Conservation (phyloP, 495 filamentous ascomycete genomes). For the Hyphodiscus hymeniophilus region DNA sequence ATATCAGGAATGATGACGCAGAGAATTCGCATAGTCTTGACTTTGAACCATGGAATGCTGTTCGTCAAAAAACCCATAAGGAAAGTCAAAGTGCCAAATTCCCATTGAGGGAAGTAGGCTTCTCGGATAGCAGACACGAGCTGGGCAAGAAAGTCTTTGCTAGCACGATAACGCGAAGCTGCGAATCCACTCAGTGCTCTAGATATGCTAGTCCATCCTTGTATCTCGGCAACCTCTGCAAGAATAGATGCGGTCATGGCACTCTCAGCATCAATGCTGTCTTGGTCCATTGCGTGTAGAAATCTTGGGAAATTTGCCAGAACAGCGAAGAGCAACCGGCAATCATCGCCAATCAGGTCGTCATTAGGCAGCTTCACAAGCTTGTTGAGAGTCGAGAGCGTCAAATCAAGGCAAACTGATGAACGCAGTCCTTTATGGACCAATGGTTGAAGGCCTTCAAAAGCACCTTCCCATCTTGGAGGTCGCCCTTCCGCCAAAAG, state of each 20-base stretch:
- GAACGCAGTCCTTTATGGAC: conserved; percentile 90
- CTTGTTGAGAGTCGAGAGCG: conserved; percentile 68
- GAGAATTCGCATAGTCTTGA: conserved; percentile 85
- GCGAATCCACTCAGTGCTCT: conserved; percentile 62
- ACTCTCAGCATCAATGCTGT: conserved; percentile 42
- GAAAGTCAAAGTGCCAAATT: conserved; percentile 79
- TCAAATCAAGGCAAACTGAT: conserved; percentile 66
- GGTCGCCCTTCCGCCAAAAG: conserved; percentile 71
- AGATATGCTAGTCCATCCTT: conserved; percentile 49
- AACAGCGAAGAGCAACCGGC: conserved; percentile 71
- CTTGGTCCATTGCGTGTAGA: conserved; percentile 67
- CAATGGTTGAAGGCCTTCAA: conserved; percentile 78
- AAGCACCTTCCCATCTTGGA: conserved; percentile 78
- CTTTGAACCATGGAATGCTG: conserved; percentile 75
- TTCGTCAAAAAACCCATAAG: conserved; percentile 90
- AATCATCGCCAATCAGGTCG: conserved; percentile 71
- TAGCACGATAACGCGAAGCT: conserved; percentile 55
- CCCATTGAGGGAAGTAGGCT: conserved; percentile 73
- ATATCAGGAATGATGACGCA: conserved; percentile 80
- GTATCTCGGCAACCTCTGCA: conserved; percentile 61
- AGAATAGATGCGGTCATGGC: conserved; percentile 59
- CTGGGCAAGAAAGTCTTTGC: conserved; percentile 69
- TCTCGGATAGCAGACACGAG: conserved; percentile 68
- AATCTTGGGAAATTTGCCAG: conserved; percentile 89
- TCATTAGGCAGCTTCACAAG: conserved; percentile 74